Conservation (phyloP, 305 asterid genomes). For the Fraxinus ornus region DNA sequence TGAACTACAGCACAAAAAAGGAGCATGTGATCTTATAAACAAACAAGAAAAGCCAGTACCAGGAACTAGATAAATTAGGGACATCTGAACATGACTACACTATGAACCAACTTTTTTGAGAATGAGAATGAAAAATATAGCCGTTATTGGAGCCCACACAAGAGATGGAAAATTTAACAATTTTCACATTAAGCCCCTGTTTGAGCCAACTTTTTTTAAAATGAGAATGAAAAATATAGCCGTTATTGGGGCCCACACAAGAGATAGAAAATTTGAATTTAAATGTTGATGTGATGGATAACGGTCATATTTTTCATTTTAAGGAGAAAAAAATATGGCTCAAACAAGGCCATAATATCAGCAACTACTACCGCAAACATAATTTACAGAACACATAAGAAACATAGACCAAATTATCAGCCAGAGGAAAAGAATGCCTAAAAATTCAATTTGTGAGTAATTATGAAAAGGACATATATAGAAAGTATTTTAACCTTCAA, state of each 20-base stretch:
- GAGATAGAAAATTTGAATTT: too few species aligned
- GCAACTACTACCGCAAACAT: not conserved
- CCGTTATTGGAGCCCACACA: too few species aligned
- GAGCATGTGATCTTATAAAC: not conserved
- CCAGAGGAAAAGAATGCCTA: conserved; percentile 13
- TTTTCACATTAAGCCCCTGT: too few species aligned
- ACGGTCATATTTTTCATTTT: too few species aligned
- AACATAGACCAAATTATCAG: not conserved
- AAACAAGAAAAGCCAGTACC: not conserved
- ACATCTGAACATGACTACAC: not conserved
- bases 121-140: too few species aligned
- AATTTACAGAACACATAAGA: not conserved
- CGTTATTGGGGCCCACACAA: too few species aligned
- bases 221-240: too few species aligned
- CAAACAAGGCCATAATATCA: not conserved
- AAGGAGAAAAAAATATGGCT: too few species aligned
- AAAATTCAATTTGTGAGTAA: not conserved
- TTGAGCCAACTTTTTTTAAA: too few species aligned
- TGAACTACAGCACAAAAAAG: not conserved
- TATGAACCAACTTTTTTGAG: too few species aligned
- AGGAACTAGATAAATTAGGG: not conserved
- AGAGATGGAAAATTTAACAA: too few species aligned
- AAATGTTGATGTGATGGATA: too few species aligned
- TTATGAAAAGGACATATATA: not conserved
- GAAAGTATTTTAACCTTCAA: conserved; percentile 56